Base-by-base conservation (phyloP, 345 rosid species). In the Populus tremula region DNA sequence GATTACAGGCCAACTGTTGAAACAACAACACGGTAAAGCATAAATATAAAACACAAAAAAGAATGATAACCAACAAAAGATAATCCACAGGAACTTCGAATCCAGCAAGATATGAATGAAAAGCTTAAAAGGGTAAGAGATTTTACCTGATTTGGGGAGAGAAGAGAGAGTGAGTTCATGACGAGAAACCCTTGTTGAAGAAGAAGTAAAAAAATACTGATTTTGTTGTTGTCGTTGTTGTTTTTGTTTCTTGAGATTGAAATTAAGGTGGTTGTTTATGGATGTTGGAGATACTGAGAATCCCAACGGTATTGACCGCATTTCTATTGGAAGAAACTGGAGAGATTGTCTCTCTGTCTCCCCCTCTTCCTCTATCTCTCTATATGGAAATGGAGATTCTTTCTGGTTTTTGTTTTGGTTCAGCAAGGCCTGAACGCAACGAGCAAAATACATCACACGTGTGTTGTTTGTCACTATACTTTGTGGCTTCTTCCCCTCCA, bases 291-390 rank as follows among this genome's bases (percentile, higher is more conserved):
- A 88, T 11, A 84, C 84, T 76, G 93, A 62, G 76, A 86, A 75
- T 84, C 92, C 96, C 71, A 91, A 86, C 74, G 91, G 87, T 67
- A 88, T 74, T 78, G 93, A 87, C 93, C 86, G 86, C 98, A 94
- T 92, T 81, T 87, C 85, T 67, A 20, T n/a, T 27, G 27, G 65
- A 27, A 76, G 25, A n/a, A 3, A 56, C 64, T n/a, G 64, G 29
- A 61, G 56, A 73, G 78, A 54, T 53, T 76, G 66, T 59, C 25
- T 59, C 70, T 63, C 67, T 73, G 67, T 45, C 79, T 74, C 77
- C 64, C 45, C 38, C 67, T 62, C 75, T 27, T 21, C 35, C 33
- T 64, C 56, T 43, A 2, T 11, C 47, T 43, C 47, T 43, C 47
- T 43, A 11, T 36, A 2, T 25, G 68, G 72, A 73, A 56, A 33